Evolutionary conservation across 2,329 filamentous ascomycete genomes (phyloP), one percentile per base, ranked within the genome.

Genomic region (Drechslerella stenobrocha): DNA sequence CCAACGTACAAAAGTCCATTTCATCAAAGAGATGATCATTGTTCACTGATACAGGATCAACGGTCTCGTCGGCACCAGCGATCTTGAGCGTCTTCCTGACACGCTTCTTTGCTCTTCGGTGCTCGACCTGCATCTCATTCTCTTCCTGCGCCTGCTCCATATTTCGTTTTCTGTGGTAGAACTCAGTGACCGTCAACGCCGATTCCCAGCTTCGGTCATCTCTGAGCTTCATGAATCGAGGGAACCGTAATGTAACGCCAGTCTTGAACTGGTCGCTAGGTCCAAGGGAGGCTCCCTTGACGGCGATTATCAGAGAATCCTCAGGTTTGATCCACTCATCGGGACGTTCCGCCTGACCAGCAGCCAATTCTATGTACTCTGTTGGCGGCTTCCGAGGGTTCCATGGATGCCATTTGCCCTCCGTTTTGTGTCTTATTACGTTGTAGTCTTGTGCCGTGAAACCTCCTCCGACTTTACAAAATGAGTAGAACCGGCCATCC

Each of bases 391-490:
- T 86, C 70, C 84, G 86, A 0, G 80, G 74, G 75, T 96, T 86
- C 90, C 90, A 98, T 28, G 88, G 83, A 9, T 82, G 81, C 93
- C 93, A 98, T 75, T 96, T 96, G 3, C 88, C 90, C 63, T 96
- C 88, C 0, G 92, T 97, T 22, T 85, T 82, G 73, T 95, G 89
- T 3, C 85, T 81, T 45, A 98, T 86, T 60, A 87, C 84, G 0
- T 87, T 85, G 75, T 96, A 97, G 74, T 98, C 93, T 52, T 88
- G 84, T 0, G 84, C 87, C 11, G 83, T 85, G 75, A 97, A 91
- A 0, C 93, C 93, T 53, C 93, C 93, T n/a, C 93, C 93, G 13
- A 98, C 93, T 76, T 93, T 96, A 81, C 91, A 95, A 78, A 98
- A 96, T n/a, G 90, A 96, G 73, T 86, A 88, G 74, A 86, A 95